These are phyloP conservation scores for Suhomyces chickasaworum DNA, from an alignment of 1,139 yeast genomes.

Conservation along the genomic window DNA sequence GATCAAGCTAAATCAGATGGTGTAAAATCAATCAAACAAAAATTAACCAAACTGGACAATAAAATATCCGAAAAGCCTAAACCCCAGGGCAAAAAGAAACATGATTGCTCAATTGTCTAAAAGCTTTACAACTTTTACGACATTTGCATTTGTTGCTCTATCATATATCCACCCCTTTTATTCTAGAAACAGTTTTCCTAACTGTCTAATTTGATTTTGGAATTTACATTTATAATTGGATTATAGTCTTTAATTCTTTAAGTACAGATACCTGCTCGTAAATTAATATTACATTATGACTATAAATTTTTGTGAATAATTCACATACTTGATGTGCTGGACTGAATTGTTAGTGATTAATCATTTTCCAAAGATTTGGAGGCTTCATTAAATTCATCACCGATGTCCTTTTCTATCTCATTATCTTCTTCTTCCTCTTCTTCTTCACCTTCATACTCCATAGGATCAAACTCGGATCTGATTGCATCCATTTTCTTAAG, in stretches of 20 bases:
- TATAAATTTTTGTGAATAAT: background rate
- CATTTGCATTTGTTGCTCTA: conserved; percentile 5
- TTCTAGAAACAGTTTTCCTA: background rate
- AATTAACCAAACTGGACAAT: conserved; percentile 1
- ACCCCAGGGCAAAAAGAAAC: conserved; percentile 15
- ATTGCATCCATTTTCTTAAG: conserved; percentile 64
- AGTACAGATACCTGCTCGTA: conserved; percentile 1
- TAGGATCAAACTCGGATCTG: conserved; percentile 76
- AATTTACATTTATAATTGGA: background rate
- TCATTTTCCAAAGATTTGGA: conserved; percentile 8
- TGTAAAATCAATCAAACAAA: background rate
- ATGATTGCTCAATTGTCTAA: conserved; percentile 16
- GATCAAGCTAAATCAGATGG: conserved; percentile 1
- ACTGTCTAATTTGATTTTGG: background rate
- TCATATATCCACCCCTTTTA: background rate
- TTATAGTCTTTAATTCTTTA: conserved; percentile 4
- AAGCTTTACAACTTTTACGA: background rate
- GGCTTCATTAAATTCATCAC: conserved; percentile 16
- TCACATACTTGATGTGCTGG: conserved; percentile 1
- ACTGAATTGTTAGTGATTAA: background rate
- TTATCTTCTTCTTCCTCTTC: conserved; percentile 34
- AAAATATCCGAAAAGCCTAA: background rate
- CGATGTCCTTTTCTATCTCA: conserved; percentile 15
- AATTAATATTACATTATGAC: conserved; percentile 6
- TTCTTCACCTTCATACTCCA: conserved; percentile 62